Evolutionary conservation across 2,329 filamentous ascomycete species (phyloP).

Genomic region (Sarocladiaceae sp.): DNA sequence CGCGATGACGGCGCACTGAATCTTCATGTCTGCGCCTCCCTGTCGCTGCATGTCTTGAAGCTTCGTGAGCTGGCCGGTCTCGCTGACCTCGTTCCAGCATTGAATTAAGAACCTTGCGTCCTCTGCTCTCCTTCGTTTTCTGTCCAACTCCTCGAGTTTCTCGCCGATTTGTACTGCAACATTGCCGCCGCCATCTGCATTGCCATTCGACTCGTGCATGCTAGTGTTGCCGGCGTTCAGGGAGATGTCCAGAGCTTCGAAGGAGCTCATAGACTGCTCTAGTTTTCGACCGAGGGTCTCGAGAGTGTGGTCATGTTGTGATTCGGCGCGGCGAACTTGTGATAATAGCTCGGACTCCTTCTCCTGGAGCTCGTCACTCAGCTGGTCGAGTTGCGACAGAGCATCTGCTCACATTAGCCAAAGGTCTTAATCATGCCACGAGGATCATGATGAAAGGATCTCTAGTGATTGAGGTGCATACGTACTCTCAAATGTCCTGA

Average conservation of each 20-base stretch:
- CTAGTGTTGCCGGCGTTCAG: conserved; percentile 58
- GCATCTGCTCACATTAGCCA: conserved; percentile 40
- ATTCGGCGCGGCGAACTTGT: conserved; percentile 85
- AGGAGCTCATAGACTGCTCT: conserved; percentile 86
- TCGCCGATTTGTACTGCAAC: conserved; percentile 94
- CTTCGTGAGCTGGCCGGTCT: conserved; percentile 80
- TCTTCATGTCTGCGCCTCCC: conserved; percentile 84
- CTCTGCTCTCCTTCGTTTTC: conserved; percentile 81
- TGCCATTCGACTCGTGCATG: conserved; percentile 26
- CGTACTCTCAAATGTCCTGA: conserved; percentile 84
- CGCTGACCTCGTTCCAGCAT: conserved; percentile 94
- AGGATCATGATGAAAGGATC: not conserved
- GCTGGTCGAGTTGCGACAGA: conserved; percentile 61
- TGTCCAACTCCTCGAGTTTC: conserved; percentile 87
- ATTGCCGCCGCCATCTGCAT: conserved; percentile 65
- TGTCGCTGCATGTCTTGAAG: conserved; percentile 84
- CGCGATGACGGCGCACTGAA: conserved; percentile 89
- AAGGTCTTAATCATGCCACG: conserved; percentile 20
- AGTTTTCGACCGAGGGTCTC: conserved; percentile 84
- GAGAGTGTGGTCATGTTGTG: conserved; percentile 86
- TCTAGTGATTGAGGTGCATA: not conserved
- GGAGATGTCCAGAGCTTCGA: conserved; percentile 82
- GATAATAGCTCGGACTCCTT: conserved; percentile 88
- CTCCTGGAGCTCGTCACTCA: conserved; percentile 81
- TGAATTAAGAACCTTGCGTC: conserved; percentile 94